A percentile compares a stretch with the other conserved stretches of the same genome.
Evolutionary conservation across 306 rosid species (phyloP).

Genomic region (Senna tora): DNA sequence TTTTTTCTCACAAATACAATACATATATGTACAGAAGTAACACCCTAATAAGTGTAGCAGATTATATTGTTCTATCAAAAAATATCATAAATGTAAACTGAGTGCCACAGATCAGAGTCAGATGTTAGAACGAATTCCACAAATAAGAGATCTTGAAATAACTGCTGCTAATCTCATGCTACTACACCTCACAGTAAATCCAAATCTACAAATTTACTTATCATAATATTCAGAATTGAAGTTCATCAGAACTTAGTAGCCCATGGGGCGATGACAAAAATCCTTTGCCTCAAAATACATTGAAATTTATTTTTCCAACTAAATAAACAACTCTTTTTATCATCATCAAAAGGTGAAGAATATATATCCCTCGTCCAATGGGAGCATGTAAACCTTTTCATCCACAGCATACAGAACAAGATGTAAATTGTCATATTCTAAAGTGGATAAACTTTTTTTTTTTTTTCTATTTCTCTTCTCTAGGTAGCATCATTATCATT

Average conservation of each 20-base stretch:
- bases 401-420: slow-evolving; percentile 16
- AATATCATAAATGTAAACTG: not conserved
- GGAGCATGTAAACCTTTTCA: not conserved
- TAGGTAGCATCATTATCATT: not conserved
- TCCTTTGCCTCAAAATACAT: slow-evolving; percentile 7
- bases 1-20: slow-evolving; percentile 18
- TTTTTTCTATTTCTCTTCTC: not conserved
- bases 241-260: not conserved
- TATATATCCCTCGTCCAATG: too few species aligned
- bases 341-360: not conserved
- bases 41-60: slow-evolving; percentile 10
- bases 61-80: slow-evolving; percentile 15
- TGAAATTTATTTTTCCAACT: not conserved
- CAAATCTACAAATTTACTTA: not conserved
- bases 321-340: slow-evolving; percentile 23
- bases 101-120: slow-evolving; percentile 6
- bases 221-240: slow-evolving; percentile 22
- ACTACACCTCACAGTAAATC: slow-evolving; percentile 4
- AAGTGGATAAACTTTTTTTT: slow-evolving; percentile 15
- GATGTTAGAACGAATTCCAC: slow-evolving; percentile 16
- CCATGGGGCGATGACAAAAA: not conserved
- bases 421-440: slow-evolving; percentile 8
- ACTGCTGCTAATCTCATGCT: not conserved
- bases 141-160: not conserved
- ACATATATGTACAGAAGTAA: slow-evolving; percentile 2